Percentiles rank a stretch among this genome's conserved stretches.
These are phyloP conservation scores for Lodderomyces orthopsilosis DNA, from an alignment of 1,139 yeast genomes.

Conservation along the genomic window DNA sequence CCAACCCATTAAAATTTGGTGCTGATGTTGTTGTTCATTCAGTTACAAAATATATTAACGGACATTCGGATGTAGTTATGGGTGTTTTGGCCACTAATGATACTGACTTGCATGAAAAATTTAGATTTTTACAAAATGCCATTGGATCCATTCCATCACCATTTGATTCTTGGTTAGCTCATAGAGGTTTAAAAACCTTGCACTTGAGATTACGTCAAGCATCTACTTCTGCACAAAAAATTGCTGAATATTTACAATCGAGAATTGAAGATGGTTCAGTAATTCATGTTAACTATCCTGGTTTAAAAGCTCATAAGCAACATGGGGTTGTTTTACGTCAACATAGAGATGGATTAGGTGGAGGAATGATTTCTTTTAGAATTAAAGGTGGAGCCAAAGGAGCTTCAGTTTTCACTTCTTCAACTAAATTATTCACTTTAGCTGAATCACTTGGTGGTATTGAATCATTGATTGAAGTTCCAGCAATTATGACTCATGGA, in stretches of 20 bases:
- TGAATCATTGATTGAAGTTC: constrained; percentile 83
- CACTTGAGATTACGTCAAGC: constrained; percentile 79
- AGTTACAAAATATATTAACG: constrained; percentile 87
- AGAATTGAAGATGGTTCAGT: constrained; percentile 43
- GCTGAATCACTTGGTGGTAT: constrained; percentile 93
- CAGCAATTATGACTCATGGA: constrained; percentile 92
- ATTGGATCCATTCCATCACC: constrained; percentile 89
- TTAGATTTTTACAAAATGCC: constrained; percentile 82
- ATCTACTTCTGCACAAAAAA: constrained; percentile 59
- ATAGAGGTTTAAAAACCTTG: constrained; percentile 86
- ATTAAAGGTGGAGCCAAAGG: constrained; percentile 78
- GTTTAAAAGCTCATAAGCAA: constrained; percentile 64
- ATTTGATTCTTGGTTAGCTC: constrained; percentile 90
- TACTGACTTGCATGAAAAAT: constrained; percentile 57
- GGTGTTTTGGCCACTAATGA: constrained; percentile 77
- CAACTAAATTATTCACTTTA: constrained; percentile 74
- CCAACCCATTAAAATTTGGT: constrained; percentile 79
- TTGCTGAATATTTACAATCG: constrained; percentile 60
- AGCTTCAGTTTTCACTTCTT: constrained; percentile 70
- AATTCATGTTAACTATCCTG: constrained; percentile 76
- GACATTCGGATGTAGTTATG: constrained; percentile 89
- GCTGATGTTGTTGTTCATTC: constrained; percentile 88
- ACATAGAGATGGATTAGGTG: constrained; percentile 85
- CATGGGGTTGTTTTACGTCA: constrained; percentile 65
- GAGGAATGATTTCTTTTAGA: constrained; percentile 91